A percentile compares a stretch with the other conserved stretches of the same genome.
Conservation (phyloP, 2,329 filamentous ascomycete species). For the Amphichorda felina region DNA sequence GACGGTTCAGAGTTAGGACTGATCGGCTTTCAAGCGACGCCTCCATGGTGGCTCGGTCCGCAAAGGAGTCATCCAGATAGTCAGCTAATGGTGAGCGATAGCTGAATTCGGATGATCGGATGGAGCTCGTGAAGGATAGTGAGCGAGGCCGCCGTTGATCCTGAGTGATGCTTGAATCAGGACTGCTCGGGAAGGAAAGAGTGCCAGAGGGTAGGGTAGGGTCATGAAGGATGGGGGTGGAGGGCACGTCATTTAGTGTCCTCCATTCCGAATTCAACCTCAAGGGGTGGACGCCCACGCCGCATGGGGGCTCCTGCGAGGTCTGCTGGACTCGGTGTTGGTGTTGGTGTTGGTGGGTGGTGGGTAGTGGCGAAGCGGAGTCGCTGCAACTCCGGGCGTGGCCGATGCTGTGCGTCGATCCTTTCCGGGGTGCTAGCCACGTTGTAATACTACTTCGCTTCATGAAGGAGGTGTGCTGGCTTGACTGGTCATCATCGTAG, state of each 20-base stretch:
- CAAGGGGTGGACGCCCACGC: too few species aligned
- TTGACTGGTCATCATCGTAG: constrained; percentile 1
- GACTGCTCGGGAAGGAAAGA: too few species aligned
- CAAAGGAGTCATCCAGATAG: too few species aligned
- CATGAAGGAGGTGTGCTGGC: neutral
- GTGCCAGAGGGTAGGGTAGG: too few species aligned
- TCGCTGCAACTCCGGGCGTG: constrained; percentile 1
- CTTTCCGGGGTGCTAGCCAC: neutral
- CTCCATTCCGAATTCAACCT: constrained; percentile 2
- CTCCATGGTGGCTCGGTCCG: neutral
- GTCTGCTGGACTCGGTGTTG: too few species aligned
- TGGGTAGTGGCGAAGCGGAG: neutral
- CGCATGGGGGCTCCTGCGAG: too few species aligned
- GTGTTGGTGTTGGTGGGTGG: neutral
- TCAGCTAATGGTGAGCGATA: too few species aligned
- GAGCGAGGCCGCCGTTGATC: too few species aligned
- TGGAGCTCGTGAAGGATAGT: too few species aligned
- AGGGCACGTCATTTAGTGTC: constrained; percentile 1
- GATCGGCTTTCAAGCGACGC: neutral
- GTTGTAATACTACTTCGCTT: neutral
- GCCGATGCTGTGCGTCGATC: neutral
- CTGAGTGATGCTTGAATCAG: too few species aligned
- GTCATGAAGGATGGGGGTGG: neutral
- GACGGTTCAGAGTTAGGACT: neutral
- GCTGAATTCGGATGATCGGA: too few species aligned